Conservation (phyloP, 1,284 basidiomycete species). For the Leucoagaricus sp. region DNA sequence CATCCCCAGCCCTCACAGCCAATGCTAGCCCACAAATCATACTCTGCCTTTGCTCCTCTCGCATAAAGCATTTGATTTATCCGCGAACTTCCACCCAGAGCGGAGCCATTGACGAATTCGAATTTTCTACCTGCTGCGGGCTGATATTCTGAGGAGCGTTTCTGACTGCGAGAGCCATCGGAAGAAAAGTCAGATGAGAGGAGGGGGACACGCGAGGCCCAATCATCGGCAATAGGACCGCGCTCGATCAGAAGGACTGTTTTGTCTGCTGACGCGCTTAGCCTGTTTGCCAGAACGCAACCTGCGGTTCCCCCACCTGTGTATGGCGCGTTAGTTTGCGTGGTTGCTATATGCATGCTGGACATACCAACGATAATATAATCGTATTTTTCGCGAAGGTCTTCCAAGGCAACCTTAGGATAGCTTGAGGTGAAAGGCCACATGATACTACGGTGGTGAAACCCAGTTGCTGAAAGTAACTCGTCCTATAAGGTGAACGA, state of each 20-base stretch:
- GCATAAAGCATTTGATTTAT: constrained; percentile 11
- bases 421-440: constrained; percentile 3
- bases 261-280: neutral
- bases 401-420: neutral
- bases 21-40: constrained; percentile 7
- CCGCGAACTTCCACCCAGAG: constrained; percentile 4
- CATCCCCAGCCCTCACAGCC: constrained; percentile 6
- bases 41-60: constrained; percentile 4
- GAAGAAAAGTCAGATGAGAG: constrained; percentile 18
- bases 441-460: neutral
- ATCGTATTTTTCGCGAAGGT: constrained; percentile 8
- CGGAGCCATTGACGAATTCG: constrained; percentile 4
- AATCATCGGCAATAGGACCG: constrained; percentile 3
- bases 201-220: constrained; percentile 8
- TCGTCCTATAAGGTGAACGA: too few relatives aligned
- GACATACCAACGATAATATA: constrained; percentile 7
- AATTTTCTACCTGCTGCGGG: neutral
- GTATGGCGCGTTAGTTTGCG: too few relatives aligned
- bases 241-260: constrained; percentile 11
- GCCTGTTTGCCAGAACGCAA: constrained; percentile 6
- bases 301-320: constrained; percentile 12
- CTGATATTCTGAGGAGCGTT: constrained; percentile 10
- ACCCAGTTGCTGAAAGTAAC: too few relatives aligned
- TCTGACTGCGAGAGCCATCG: constrained; percentile 14
- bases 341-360: neutral